Evolutionary conservation across 169 alveolate species (phyloP).

Genomic region (Cryptosporidium viatorum): DNA sequence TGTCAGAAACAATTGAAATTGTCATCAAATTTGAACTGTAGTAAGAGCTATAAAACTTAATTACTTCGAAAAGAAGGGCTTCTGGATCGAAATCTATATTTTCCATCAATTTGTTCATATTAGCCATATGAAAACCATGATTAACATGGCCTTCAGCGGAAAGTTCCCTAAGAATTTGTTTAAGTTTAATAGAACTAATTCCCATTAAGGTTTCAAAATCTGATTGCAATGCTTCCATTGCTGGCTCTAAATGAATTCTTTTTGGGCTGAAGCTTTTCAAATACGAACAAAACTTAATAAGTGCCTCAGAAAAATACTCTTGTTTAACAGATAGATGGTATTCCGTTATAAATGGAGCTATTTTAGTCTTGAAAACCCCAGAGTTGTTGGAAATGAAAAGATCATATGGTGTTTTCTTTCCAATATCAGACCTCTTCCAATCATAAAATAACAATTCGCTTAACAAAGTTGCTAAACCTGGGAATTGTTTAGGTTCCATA

Average conservation of each 20-base stretch:
- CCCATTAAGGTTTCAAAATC: constrained; percentile 5
- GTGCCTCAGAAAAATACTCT: constrained; percentile 41
- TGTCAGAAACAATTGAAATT: constrained; percentile 37
- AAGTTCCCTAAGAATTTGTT: constrained; percentile 29
- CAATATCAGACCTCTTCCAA: constrained; percentile 31
- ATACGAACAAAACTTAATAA: constrained; percentile 5
- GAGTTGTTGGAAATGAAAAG: constrained; percentile 24
- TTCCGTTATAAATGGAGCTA: constrained; percentile 33
- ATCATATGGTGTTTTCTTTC: not conserved
- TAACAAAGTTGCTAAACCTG: constrained; percentile 50
- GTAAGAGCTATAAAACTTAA: constrained; percentile 21
- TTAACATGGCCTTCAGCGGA: constrained; percentile 23
- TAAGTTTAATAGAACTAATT: not conserved
- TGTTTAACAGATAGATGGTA: constrained; percentile 19
- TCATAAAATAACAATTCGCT: constrained; percentile 38
- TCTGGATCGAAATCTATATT: constrained; percentile 1
- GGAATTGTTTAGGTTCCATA: constrained; percentile 41
- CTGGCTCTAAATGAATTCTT: constrained; percentile 31
- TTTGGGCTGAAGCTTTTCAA: constrained; percentile 28
- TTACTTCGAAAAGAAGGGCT: constrained; percentile 23
- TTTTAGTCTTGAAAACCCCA: constrained; percentile 17
- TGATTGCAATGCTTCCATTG: constrained; percentile 13
- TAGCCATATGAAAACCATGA: constrained; percentile 19
- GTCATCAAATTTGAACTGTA: constrained; percentile 62
- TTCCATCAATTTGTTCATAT: not conserved